These are phyloP conservation scores for Cyclotella baltica DNA, from an alignment of 108 stramenopile genomes.

Conservation along the genomic window DNA sequence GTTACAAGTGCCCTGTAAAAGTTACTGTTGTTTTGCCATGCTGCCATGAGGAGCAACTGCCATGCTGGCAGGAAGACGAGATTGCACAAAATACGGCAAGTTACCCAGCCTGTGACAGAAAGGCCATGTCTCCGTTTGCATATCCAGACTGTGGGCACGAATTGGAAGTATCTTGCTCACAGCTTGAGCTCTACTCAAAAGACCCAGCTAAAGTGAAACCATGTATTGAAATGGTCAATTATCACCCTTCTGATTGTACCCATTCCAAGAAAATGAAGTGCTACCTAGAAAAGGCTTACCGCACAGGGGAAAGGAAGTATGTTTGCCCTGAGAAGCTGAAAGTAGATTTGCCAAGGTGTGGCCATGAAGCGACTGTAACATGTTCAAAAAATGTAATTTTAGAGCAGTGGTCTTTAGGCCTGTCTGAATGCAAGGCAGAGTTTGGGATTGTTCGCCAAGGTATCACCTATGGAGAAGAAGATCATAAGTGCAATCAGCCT, in stretches of 20 bases:
- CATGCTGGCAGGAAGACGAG: conserved; percentile 22
- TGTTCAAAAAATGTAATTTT: conserved; percentile 10
- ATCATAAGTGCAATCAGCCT: conserved; percentile 27
- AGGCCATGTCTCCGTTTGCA: conserved; percentile 19
- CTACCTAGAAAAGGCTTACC: conserved; percentile 18
- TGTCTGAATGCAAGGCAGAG: conserved; percentile 17
- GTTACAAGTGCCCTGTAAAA: conserved; percentile 27
- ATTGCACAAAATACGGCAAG: conserved; percentile 5
- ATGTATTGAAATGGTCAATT: conserved; percentile 25
- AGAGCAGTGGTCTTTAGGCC: conserved; percentile 22
- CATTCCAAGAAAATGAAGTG: conserved; percentile 42
- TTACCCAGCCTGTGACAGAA: conserved; percentile 14
- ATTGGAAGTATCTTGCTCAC: conserved; percentile 18
- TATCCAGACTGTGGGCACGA: conserved; percentile 32
- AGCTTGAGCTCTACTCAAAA: conserved; percentile 13
- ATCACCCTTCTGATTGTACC: conserved; percentile 24
- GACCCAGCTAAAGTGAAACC: conserved; percentile 10
- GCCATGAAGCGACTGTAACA: conserved; percentile 29
- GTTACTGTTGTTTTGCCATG: conserved; percentile 27
- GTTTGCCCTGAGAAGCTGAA: conserved; percentile 19
- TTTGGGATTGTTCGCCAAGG: conserved; percentile 47
- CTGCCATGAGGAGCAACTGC: conserved; percentile 17
- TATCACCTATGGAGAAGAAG: conserved; percentile 32
- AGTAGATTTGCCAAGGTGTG: conserved; percentile 35
- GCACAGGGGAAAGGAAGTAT: conserved; percentile 9